phyloP scores from a whole-genome alignment of 768 basidiomycete species.

The Lentinula raphanica region DNA sequence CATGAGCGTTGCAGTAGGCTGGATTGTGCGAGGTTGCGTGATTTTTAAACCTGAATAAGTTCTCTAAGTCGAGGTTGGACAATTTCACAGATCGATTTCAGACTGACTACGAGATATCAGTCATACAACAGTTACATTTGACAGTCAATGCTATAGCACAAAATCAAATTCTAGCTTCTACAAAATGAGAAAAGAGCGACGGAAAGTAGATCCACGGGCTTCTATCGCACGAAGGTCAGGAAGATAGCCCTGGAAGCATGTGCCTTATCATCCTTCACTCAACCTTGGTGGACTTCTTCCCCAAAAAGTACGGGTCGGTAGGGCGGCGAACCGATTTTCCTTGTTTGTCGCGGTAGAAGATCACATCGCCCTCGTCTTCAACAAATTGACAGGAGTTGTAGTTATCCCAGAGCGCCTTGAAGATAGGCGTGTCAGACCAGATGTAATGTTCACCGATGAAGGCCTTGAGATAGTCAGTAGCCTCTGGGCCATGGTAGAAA shows the following conservation, averaged over 20 bases:
- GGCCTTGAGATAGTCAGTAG: conserved; percentile 42
- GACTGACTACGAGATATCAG: neutral
- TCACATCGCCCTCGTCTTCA: conserved; percentile 45
- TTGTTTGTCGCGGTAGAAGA: conserved; percentile 42
- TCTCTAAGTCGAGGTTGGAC: too few species aligned
- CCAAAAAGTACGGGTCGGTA: conserved; percentile 15
- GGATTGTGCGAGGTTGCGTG: too few species aligned
- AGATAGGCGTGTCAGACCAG: conserved; percentile 32
- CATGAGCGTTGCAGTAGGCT: too few species aligned
- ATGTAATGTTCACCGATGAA: conserved; percentile 50
- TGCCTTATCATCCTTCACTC: neutral
- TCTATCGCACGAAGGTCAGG: neutral
- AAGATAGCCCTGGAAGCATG: neutral
- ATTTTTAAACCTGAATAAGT: too few species aligned
- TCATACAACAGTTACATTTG: neutral
- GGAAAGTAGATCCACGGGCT: too few species aligned
- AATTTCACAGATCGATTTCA: neutral
- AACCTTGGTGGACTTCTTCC: conserved; percentile 1
- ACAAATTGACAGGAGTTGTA: conserved; percentile 57
- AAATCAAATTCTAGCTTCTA: neutral
- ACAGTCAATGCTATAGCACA: neutral
- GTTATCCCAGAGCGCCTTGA: conserved; percentile 46
- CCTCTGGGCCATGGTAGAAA: conserved; percentile 50
- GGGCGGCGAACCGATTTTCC: conserved; percentile 33
- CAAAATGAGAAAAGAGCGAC: neutral